Evolutionary conservation across 1,284 basidiomycete species (phyloP), one percentile per base, ranked within the genome.

Genomic region (Kwoniella shivajii): DNA sequence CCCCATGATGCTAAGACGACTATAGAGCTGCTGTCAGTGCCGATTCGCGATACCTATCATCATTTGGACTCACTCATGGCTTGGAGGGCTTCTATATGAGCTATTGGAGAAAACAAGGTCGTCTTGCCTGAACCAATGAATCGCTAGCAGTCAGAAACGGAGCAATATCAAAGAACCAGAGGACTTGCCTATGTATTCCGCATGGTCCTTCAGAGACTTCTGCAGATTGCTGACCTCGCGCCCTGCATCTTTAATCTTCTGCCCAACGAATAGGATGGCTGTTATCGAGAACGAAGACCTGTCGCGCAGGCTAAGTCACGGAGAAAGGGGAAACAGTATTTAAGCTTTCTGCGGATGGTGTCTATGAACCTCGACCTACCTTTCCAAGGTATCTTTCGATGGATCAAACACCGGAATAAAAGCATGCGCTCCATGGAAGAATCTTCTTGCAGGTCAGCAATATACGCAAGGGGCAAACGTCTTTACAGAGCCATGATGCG

Each of bases 381-480:
- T 67, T 30, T 68, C 63, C 59, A 58, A 68, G 0, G 69, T 72
- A 46, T 72, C 69, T 13, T 43, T 50, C 4, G 41, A 9, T 3
- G 65, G 66, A 36, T 72, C 69, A 37, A 60, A 66, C 5, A 72
- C 59, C 4, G 69, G 69, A 36, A 67, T 62, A 48, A 65, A 72
- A 11, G 59, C 56, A 47, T 67, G 64, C 9, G 66, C 64, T 22
- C 61, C 63, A 18, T 61, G 45, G 56, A 64, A 69, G 59, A 67
- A 72, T 10, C 69, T 68, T 52, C 10, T 50, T 24, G 30, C 18
- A 9, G 5, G 6, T n/a, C 33, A 6, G 31, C 6, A 30, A 34
- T 24, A 42, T 20, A 6, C 18, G 22, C 20, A 24, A 27, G 2
- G 7, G 20, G 26, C n/a, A n/a, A n/a, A n/a, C n/a, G n/a, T n/a